Conservation (phyloP, 31 red algal genomes). For the Endocladia muricata region DNA sequence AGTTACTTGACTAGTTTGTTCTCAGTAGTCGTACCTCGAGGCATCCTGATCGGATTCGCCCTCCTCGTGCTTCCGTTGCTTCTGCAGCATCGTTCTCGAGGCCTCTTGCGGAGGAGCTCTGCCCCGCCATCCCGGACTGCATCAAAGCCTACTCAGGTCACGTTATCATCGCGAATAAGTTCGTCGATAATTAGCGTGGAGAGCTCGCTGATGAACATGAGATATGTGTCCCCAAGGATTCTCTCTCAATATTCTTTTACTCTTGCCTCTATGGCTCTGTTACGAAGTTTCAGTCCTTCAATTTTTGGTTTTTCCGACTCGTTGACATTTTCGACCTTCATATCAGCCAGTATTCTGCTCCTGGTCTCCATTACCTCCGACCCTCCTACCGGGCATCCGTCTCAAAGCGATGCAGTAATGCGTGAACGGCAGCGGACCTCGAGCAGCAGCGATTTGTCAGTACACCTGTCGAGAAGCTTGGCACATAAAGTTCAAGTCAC, state of each 20-base stretch:
- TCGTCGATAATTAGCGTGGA: too few species aligned
- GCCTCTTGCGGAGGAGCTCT: too few species aligned
- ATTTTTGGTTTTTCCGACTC: conserved; percentile 17
- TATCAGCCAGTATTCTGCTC: too few species aligned
- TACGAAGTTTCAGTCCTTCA: conserved; percentile 9
- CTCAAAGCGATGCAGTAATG: background rate
- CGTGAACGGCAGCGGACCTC: conserved; percentile 2
- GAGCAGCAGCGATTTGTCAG: conserved; percentile 23
- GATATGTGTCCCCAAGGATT: too few species aligned
- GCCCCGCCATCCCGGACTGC: too few species aligned
- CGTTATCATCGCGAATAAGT: too few species aligned
- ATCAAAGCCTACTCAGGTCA: too few species aligned
- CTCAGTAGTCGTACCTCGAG: conserved; percentile 6
- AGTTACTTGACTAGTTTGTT: background rate
- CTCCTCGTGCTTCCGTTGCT: too few species aligned
- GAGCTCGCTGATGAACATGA: too few species aligned
- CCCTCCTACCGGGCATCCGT: background rate
- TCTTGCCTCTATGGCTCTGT: conserved; percentile 12
- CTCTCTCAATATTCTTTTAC: too few species aligned
- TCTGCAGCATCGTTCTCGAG: too few species aligned
- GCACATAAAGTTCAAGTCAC: background rate
- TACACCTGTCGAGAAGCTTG: conserved; percentile 8
- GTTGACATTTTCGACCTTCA: conserved; percentile 40
- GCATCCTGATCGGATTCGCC: conserved; percentile 11
- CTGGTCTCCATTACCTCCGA: conserved; percentile 2